Conservation (phyloP, 352 stramenopile species). For the Globisporangium heterothallicum region DNA sequence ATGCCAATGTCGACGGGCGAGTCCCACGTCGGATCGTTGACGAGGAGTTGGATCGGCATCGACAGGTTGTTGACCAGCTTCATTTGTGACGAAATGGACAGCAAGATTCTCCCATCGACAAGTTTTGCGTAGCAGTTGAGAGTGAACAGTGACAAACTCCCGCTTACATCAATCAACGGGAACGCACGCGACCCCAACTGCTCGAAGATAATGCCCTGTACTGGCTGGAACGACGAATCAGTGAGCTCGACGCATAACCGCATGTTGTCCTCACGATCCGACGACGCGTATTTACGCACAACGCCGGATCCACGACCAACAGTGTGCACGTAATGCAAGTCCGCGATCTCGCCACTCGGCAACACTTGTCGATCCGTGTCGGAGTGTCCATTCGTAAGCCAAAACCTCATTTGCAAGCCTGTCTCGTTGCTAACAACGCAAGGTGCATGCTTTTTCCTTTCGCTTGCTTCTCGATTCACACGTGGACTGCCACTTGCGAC, state of each 20-base stretch:
- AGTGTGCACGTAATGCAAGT: conserved; percentile 66
- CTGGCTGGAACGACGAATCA: conserved; percentile 53
- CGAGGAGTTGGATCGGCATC: conserved; percentile 67
- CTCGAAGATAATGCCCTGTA: conserved; percentile 82
- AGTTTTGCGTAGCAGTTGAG: conserved; percentile 64
- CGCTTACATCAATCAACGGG: conserved; percentile 45
- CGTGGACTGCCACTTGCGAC: conserved; percentile 1
- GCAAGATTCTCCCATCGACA: conserved; percentile 71
- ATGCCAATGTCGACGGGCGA: conserved; percentile 67
- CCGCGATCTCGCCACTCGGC: conserved; percentile 34
- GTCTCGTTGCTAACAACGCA: conserved; percentile 81
- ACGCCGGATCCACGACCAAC: conserved; percentile 54
- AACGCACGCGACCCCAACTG: conserved; percentile 64
- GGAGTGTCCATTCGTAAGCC: conserved; percentile 48
- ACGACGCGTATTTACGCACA: conserved; percentile 62
- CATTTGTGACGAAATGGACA: conserved; percentile 76
- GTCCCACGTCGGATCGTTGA: conserved; percentile 76
- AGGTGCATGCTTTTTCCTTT: conserved; percentile 47
- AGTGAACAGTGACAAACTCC: conserved; percentile 45
- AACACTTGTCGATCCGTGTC: conserved; percentile 34
- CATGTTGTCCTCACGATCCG: conserved; percentile 49
- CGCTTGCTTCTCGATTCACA: conserved; percentile 15
- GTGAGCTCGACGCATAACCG: conserved; percentile 58
- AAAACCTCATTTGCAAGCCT: conserved; percentile 58
- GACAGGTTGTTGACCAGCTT: conserved; percentile 67